Percentiles rank a stretch among this genome's conserved stretches.
Evolutionary conservation across 2,329 filamentous ascomycete species (phyloP).

Genomic region (Zalaria obscura): DNA sequence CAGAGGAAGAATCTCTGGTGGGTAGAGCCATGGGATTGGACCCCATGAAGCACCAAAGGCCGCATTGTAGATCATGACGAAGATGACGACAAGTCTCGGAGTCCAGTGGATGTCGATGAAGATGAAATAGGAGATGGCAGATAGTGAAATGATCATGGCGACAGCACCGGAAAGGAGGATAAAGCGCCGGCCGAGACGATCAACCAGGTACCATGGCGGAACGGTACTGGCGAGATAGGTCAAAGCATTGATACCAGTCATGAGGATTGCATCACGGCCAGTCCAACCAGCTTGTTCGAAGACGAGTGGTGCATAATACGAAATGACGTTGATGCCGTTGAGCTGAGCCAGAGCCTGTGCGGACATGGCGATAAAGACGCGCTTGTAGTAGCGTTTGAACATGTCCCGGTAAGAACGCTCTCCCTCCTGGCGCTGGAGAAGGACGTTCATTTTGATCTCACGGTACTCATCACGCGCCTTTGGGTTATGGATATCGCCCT

Average conservation of each 20-base stretch:
- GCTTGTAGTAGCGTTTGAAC: constrained; percentile 83
- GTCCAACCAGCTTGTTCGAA: constrained; percentile 96
- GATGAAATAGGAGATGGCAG: constrained; percentile 87
- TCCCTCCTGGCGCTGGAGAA: constrained; percentile 85
- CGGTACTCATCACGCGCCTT: constrained; percentile 93
- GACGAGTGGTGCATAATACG: constrained; percentile 92
- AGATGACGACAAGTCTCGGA: constrained; percentile 73
- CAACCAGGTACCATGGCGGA: constrained; percentile 93
- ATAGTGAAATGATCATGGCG: constrained; percentile 78
- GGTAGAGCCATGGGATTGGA: constrained; percentile 94
- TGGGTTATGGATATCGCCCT: constrained; percentile 83
- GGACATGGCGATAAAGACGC: constrained; percentile 97
- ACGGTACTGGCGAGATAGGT: constrained; percentile 87
- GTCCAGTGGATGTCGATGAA: constrained; percentile 70
- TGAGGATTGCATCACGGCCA: constrained; percentile 79
- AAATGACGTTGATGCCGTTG: constrained; percentile 98
- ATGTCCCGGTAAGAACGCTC: constrained; percentile 85
- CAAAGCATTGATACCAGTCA: constrained; percentile 92
- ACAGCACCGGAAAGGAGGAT: constrained; percentile 84
- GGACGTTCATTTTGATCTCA: constrained; percentile 97
- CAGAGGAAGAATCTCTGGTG: constrained; percentile 92
- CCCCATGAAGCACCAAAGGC: constrained; percentile 97
- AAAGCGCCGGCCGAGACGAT: constrained; percentile 75
- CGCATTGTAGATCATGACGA: constrained; percentile 97
- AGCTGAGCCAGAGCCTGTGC: constrained; percentile 90